phyloP scores from a whole-genome alignment of 768 basidiomycete genomes.

The Lactifluus piperatus region DNA sequence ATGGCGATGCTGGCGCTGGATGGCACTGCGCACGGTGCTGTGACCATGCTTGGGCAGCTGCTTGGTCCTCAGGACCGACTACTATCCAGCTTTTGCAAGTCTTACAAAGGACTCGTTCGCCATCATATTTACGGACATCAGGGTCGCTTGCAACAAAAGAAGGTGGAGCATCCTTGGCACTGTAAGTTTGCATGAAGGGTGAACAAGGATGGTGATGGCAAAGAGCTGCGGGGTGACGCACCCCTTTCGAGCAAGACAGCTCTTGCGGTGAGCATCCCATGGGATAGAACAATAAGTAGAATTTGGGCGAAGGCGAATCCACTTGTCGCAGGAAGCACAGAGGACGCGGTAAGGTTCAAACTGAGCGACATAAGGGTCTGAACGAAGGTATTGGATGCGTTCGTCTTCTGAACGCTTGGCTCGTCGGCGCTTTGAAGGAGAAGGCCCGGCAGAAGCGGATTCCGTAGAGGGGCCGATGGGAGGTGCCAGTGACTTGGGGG shows the following conservation, averaged over 20 bases:
- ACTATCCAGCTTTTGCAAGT: constrained; percentile 62
- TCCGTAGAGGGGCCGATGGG: background rate
- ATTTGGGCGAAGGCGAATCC: constrained; percentile 79
- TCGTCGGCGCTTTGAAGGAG: constrained; percentile 47
- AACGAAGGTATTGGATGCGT: constrained; percentile 57
- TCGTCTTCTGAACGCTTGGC: constrained; percentile 74
- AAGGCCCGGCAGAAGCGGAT: constrained; percentile 9
- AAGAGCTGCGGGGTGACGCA: constrained; percentile 27
- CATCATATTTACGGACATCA: constrained; percentile 66
- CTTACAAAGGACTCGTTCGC: constrained; percentile 61
- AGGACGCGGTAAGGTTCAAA: constrained; percentile 76
- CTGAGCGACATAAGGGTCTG: constrained; percentile 70
- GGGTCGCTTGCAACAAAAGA: constrained; percentile 50
- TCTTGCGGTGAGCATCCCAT: constrained; percentile 81
- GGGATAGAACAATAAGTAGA: constrained; percentile 85
- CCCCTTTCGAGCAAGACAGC: constrained; percentile 74
- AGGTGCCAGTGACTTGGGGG: background rate
- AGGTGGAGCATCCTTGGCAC: constrained; percentile 48
- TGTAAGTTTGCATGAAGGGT: constrained; percentile 30
- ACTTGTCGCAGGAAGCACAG: constrained; percentile 75
- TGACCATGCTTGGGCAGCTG: constrained; percentile 61
- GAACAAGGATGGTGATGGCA: background rate
- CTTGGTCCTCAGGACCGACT: constrained; percentile 54
- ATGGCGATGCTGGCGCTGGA: constrained; percentile 29
- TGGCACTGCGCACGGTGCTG: constrained; percentile 52